Base-by-base conservation (phyloP, 179 eudicot genomes). In the Corrigiola litoralis region DNA sequence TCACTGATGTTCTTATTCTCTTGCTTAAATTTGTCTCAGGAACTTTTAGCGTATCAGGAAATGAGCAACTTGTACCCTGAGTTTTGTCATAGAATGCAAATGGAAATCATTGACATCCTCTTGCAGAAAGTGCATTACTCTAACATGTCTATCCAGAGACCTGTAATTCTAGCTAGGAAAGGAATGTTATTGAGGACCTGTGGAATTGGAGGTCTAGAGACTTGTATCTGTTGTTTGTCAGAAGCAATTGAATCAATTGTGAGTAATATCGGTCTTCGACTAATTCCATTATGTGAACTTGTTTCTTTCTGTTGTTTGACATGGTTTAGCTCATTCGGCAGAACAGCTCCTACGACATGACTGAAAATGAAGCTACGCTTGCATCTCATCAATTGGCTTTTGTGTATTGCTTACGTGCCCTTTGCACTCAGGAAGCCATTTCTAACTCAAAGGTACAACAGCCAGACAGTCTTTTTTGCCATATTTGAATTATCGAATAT, bases 401-500 rank as follows among this genome's bases (percentile, higher is more conserved):
- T 60, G 85, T 86, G 40, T 82, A 86, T 75, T 74, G 82, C 73
- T 71, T 91, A 58, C 97, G 87, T 69, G 99, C 97, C 38, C 65
- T 88, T 51, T 85, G 84, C 64, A 72, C 70, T 53, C 87, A 85
- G 20, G 96, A 95, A 75, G 81, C 83, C 56, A 74, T 82, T 62
- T 87, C 96, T 59, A 74, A 69, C 63, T 77, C 87, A 58, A 75
- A 83, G 90, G 92, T 83, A 61, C 61, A 31, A 48, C 45, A 64
- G 56, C 70, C 29, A 3, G 0, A 4, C 17, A 58, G 7, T 2
- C 20, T 4, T 55, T 14, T 7, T 8, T 52, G 36, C 25, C 25
- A 32, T 20, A 31, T 16, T 41, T 56, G 40, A 57, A 18, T 42
- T 60, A 17, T 12, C 21, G 13, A 37, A 11, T 37, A 31, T 29